These are phyloP conservation scores for Phellopilus nigrolimitatus DNA, from an alignment of 1,284 basidiomycete species.

Conservation along the genomic window DNA sequence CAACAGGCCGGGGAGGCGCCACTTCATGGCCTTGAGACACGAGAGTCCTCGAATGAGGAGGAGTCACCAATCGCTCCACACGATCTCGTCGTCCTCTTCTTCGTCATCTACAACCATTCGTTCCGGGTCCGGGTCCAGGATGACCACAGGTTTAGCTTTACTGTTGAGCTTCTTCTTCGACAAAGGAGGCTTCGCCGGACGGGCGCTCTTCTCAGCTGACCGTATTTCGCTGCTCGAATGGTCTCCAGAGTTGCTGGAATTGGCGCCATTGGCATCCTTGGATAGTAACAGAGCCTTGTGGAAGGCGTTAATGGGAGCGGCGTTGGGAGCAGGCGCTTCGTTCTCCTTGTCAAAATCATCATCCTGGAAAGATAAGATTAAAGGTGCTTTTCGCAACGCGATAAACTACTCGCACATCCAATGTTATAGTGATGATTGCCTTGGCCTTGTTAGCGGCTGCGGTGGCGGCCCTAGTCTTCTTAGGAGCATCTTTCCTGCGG, in stretches of 20 bases:
- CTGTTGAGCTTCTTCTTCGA: conserved; percentile 1
- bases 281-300: conserved; percentile 45
- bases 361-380: conserved; percentile 28
- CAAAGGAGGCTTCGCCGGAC: neutral
- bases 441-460: conserved; percentile 43
- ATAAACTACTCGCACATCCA: conserved; percentile 39
- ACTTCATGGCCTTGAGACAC: neutral
- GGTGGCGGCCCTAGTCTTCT: conserved; percentile 43
- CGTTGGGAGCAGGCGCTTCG: conserved; percentile 27
- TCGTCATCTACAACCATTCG: conserved; percentile 4
- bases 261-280: conserved; percentile 27
- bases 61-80: conserved; percentile 7
- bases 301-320: conserved; percentile 38
- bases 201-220: neutral
- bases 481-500: conserved; percentile 53
- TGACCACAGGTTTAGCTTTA: neutral
- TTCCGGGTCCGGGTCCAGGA: neutral
- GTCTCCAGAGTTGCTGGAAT: neutral
- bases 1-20: neutral
- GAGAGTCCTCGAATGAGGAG: neutral
- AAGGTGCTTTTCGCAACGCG: neutral
- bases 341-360: conserved; percentile 38
- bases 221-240: conserved; percentile 14
- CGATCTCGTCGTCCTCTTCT: conserved; percentile 13
- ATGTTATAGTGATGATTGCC: conserved; percentile 34